Base-by-base conservation (phyloP, 768 basidiomycete genomes). In the Russula sp. region DNA sequence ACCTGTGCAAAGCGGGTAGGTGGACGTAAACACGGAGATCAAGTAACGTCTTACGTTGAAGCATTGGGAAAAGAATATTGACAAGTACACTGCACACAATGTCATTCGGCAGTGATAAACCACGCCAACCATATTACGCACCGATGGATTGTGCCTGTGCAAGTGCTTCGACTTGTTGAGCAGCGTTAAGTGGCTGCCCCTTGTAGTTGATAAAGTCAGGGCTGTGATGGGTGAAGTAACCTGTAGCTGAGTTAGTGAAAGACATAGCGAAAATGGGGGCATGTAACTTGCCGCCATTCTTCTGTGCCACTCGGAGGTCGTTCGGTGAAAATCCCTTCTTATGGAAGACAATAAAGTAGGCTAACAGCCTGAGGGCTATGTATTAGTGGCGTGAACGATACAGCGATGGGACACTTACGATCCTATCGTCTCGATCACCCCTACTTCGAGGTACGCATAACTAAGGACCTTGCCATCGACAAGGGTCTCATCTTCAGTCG, bases 271-370 rank as follows among this genome's bases (percentile, higher is more conserved):
- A 11, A 61, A 45, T n/a, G 34, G 39, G 40, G 4, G 47, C 51
- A 32, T 39, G 22, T 14, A 10, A 55, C 31, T 40, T 20, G 61
- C 62, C 18, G 22, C 66, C 66, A 37, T 61, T 32, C 27, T 76
- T 68, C 68, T 88, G 86, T 1, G 85, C 82, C 14, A 64, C 69
- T 20, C 74, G 71, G 58, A 88, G 74, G 69, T 88, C 86, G 20
- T 63, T 71, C 4, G 86, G 86, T 2, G 82, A 77, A 69, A 88
- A 86, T 0, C 86, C 86, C 20, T 77, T 75, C 71, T 82, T 82
- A 73, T 75, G 79, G 70, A 87, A 88, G 13, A 87, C 84, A 16
- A 87, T 79, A 65, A 88, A 87, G 69, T 87, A 88, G 6, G 81
- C 79, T 13, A 84, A 73, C n/a, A 87, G 68, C 9, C 84, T 87